Conservation (phyloP, 75 land plant species). For the Cupressus sempervirens region DNA sequence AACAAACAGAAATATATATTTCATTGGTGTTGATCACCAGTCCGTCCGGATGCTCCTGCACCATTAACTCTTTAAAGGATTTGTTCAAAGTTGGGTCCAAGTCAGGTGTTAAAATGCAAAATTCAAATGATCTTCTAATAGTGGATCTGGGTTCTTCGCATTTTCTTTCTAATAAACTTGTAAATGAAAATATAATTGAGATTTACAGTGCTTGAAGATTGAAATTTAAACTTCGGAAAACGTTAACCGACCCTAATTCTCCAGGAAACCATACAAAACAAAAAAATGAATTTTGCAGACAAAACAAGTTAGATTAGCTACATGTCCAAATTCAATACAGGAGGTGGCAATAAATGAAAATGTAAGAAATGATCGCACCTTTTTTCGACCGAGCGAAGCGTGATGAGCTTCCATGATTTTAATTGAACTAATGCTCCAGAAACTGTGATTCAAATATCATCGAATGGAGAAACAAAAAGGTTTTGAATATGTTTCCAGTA, state of each 20-base stretch:
- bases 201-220: neutral
- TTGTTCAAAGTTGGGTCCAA: too few relatives aligned
- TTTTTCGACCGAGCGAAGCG: constrained; percentile 10
- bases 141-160: neutral
- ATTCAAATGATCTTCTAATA: neutral
- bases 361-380: neutral
- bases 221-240: neutral
- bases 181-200: neutral
- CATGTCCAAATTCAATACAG: too few relatives aligned
- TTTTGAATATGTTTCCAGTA: too few relatives aligned
- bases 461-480: too few relatives aligned
- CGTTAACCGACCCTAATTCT: too few relatives aligned
- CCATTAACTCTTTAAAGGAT: too few relatives aligned
- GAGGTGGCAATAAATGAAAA: neutral
- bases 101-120: neutral
- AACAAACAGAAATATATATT: too few relatives aligned
- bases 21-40: too few relatives aligned
- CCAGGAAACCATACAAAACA: too few relatives aligned
- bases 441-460: too few relatives aligned
- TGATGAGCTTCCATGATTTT: constrained; percentile 7
- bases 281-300: too few relatives aligned
- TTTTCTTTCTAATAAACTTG: neutral
- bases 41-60: too few relatives aligned
- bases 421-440: neutral
- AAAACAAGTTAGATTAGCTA: neutral